Base-by-base conservation (phyloP, 2,329 filamentous ascomycete genomes). In the Neurospora sp. region DNA sequence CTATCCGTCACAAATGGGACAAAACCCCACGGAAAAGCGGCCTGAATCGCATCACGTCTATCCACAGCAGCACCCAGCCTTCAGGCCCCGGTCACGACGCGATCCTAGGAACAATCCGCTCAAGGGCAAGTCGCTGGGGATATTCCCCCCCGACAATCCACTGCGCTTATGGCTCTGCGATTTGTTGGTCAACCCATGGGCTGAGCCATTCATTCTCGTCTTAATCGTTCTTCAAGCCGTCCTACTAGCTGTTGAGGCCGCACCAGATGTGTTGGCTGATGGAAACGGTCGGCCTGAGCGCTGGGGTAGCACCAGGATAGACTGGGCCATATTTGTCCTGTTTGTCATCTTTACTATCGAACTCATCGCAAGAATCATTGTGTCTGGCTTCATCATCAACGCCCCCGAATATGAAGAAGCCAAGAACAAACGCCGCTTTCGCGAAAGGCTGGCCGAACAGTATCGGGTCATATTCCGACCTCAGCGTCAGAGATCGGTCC, bases 281-380 rank as follows among this genome's bases (percentile, higher is more conserved):
- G 86, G 87, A 8, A 82, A 92, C 73, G 84, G 84, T 6, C 86
- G 90, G 8, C 86, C 87, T 1, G 78, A 82, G 1, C 79, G 79
- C 67, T 97, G 93, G 90, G 92, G 92, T 3, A 82, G 82, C 36
- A 83, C 84, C 10, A 83, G 83, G 76, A 91, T 93, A 72, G 93
- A 97, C 78, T 96, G 90, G 84, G 89, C 90, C 33, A 87, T 98
- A 70, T 84, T 98, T 66, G 89, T 80, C 1, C 87, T 99, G 6
- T 99, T 99, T 79, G 84, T 91, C 70, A 87, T 99, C 67, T 99
- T 98, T 78, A 97, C 94, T 0, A 76, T 96, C 28, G 96, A 99
- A 79, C 86, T 96, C 42, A 82, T 91, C 69, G 89, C 92, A 72
- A 91, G 94, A 69, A 90, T 94, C 58, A 90, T 99, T 71, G 96